Percentiles rank a stretch among this genome's conserved stretches.
These are phyloP conservation scores for Zygnema circumcarinatum DNA, from an alignment of 139 green algal genomes.

Conservation along the genomic window DNA sequence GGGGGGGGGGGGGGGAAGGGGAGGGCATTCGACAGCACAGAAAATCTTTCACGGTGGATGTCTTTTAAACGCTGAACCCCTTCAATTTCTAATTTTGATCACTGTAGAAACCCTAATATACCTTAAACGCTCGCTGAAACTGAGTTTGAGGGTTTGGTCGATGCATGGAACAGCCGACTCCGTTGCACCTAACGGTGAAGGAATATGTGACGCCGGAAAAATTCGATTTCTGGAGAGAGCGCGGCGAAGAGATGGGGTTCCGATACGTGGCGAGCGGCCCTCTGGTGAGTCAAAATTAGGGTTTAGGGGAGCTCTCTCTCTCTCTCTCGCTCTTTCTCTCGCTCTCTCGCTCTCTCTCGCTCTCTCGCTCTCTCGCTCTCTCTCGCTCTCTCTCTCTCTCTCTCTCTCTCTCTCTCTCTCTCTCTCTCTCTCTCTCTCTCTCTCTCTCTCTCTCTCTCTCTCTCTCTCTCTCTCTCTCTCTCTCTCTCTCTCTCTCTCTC, in stretches of 20 bases:
- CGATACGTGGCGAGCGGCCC: slow-evolving; percentile 92
- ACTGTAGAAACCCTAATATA: too few relatives aligned
- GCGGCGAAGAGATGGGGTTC: slow-evolving; percentile 87
- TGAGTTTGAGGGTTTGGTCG: too few relatives aligned
- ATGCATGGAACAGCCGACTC: slow-evolving; percentile 95
- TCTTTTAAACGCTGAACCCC: too few relatives aligned
- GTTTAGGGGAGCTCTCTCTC: neutral
- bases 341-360: neutral
- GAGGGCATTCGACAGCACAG: too few relatives aligned
- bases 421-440: neutral
- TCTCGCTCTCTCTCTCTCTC: neutral
- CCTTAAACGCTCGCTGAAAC: too few relatives aligned
- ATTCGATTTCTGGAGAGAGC: slow-evolving; percentile 86
- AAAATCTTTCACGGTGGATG: too few relatives aligned
- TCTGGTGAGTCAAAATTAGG: slow-evolving; percentile 73
- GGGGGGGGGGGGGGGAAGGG: neutral
- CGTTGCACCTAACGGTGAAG: slow-evolving; percentile 94
- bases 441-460: neutral
- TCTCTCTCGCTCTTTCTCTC: neutral
- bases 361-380: neutral
- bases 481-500: neutral
- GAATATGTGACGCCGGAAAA: slow-evolving; percentile 97
- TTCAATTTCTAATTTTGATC: too few relatives aligned
- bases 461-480: neutral
- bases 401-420: neutral